Evolutionary conservation across 345 rosid genomes (phyloP), one percentile per base, ranked within the genome.

Genomic region (Lepidium didymum): DNA sequence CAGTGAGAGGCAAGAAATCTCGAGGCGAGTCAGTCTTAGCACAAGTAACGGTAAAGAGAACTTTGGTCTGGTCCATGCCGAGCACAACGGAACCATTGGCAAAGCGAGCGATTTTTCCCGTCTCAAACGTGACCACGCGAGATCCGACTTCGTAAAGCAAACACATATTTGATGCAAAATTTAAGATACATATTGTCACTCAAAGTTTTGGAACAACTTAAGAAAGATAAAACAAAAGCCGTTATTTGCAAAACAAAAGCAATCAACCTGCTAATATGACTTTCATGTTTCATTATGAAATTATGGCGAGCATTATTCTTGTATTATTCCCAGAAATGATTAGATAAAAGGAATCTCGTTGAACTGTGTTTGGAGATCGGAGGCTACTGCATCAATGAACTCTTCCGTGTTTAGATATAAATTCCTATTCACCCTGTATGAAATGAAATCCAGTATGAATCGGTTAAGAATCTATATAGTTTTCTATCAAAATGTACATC

Each of bases 1-100:
- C 96, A 37, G 94, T 88, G 73, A 93, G 97, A 15, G 98, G 98
- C 40, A 93, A 76, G 68, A 93, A 93, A 38, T 87, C 94, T 7
- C 81, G 80, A 55, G 75, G 72, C 5, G 82, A 72, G 50, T 88
- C 87, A 45, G 87, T 85, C 82, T 84, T 91, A 41, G 89, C 74
- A 10, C 87, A 75, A 41, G 92, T 69, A 33, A 90, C 89, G 10
- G 97, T 94, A 62, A 96, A 87, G 53, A 91, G 81, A 42, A 94
- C 95, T 62, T 81, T 86, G 43, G 97, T 91, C 38, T 85, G 81
- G 5, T 80, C 97, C 82, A 81, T 79, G 54, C 91, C 92, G 60
- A 88, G 81, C 44, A 89, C 91, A 6, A 88, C 96, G 9, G 95
- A 77, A 6, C 96, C 99, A 36, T 94, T 94, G 5, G 96, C 94